phyloP scores from a whole-genome alignment of 2,329 filamentous ascomycete genomes.

The Monosporascus sp. region DNA sequence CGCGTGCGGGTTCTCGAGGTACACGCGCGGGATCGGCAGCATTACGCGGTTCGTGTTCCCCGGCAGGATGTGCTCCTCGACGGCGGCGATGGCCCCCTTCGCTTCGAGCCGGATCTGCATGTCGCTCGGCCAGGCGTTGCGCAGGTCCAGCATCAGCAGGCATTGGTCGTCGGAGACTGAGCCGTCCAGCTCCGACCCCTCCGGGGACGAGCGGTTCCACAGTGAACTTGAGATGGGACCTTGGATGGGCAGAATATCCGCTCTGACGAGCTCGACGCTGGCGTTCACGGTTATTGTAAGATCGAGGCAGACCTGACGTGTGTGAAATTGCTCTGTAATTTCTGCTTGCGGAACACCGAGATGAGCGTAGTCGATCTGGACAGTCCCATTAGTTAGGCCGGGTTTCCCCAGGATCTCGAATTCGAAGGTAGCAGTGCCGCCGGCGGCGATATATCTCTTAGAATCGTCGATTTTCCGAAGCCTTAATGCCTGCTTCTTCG shows the following conservation, averaged over 20 bases:
- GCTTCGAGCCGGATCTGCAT: conserved; percentile 61
- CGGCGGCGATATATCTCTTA: conserved; percentile 59
- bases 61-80: conserved; percentile 56
- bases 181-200: conserved; percentile 27
- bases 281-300: conserved; percentile 89
- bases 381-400: conserved; percentile 70
- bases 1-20: conserved; percentile 70
- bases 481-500: conserved; percentile 66
- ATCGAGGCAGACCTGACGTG: conserved; percentile 74
- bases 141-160: conserved; percentile 74
- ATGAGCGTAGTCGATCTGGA: conserved; percentile 83
- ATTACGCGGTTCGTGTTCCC: conserved; percentile 70
- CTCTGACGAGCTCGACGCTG: conserved; percentile 74
- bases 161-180: conserved; percentile 61
- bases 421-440: conserved; percentile 65
- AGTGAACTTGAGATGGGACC: conserved; percentile 57
- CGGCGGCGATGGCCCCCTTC: conserved; percentile 39
- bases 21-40: conserved; percentile 70
- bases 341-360: conserved; percentile 68
- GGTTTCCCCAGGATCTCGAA: conserved; percentile 85
- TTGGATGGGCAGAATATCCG: conserved; percentile 73
- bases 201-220: conserved; percentile 45
- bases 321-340: conserved; percentile 71
- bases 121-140: conserved; percentile 84
- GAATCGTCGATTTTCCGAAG: conserved; percentile 46